A percentile compares a stretch with the other conserved stretches of the same genome.
Conservation (phyloP, 768 basidiomycete species). For the Daedalea quercina region DNA sequence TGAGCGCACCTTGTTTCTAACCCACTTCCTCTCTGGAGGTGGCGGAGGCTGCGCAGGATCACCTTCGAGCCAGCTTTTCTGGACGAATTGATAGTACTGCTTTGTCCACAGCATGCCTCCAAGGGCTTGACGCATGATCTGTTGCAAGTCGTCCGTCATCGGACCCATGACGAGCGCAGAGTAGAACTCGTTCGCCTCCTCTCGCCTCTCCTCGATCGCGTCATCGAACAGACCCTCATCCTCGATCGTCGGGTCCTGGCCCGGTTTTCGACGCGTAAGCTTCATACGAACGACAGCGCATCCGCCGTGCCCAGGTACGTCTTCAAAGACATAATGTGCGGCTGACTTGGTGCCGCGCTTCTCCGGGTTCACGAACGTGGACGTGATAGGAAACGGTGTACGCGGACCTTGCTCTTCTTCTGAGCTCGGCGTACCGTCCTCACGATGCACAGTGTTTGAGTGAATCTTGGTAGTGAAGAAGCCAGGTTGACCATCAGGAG, state of each 20-base stretch:
- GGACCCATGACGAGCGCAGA: conserved; percentile 70
- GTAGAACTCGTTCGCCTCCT: conserved; percentile 97
- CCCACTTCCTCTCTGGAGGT: conserved; percentile 77
- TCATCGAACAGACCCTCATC: conserved; percentile 91
- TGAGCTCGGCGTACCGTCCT: conserved; percentile 25
- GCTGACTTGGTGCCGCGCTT: conserved; percentile 87
- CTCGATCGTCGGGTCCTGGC: conserved; percentile 72
- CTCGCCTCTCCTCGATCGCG: conserved; percentile 79
- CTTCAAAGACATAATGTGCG: conserved; percentile 81
- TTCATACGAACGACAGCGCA: conserved; percentile 94
- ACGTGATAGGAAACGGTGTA: conserved; percentile 48
- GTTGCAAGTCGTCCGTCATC: conserved; percentile 87
- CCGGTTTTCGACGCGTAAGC: conserved; percentile 70
- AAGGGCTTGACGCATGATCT: conserved; percentile 94
- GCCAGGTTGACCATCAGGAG: conserved; percentile 27
- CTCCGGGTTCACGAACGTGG: conserved; percentile 77
- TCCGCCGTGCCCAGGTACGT: conserved; percentile 88
- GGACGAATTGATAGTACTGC: conserved; percentile 94
- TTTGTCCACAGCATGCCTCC: conserved; percentile 99
- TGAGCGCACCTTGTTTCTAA: conserved; percentile 69
- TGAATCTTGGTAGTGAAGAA: conserved; percentile 46
- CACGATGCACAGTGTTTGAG: conserved; percentile 9
- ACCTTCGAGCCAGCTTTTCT: conserved; percentile 94
- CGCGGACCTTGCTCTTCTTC: conserved; percentile 41
- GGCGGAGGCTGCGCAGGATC: conserved; percentile 95